Base-by-base conservation (phyloP, 2,329 filamentous ascomycete species). In the Triangularia verruculosa region DNA sequence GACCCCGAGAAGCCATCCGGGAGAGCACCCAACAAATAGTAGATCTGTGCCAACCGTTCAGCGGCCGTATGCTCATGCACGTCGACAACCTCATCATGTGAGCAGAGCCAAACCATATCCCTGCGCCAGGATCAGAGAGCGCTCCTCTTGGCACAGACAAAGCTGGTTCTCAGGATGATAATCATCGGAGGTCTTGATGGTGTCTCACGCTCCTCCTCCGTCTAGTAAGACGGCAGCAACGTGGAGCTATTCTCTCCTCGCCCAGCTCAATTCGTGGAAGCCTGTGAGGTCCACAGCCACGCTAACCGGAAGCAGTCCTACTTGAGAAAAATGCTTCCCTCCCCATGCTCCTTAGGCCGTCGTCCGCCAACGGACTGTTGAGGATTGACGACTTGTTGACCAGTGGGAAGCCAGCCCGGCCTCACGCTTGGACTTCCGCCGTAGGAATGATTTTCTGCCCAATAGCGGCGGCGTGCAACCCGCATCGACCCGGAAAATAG, bases 351-450 rank as follows among this genome's bases (percentile, higher is more conserved):
- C 39, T 66, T 57, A 39, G 30, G 25, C 55, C 62, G 61, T 59
- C 61, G 47, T 65, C 62, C 57, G 52, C 32, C 39, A 53, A 58
- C 56, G 56, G 67, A 51, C n/a, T 52, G 65, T 61, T 71, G 69
- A 72, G 73, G 72, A 72, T 73, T 68, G 65, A 69, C 67, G 66
- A 72, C 73, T 64, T 69, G 67, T 74, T 75, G 75, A 72, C 79
- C 79, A 81, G 79, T 78, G 77, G 78, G 78, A 80, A 77, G 72
- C 66, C 70, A 76, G 73, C 72, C 78, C 73, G 77, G 71, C 65
- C 71, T 69, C 69, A 77, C 74, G 76, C 77, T 78, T 77, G 75
- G 74, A 73, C 77, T 74, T 71, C n/a, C 74, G 68, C 62, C 62
- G 63, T 64, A 51, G 55, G 62, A 56, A 66, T 70, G 70, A 68